phyloP scores from a whole-genome alignment of 306 rosid species.

The Cicer chorassanicum region DNA sequence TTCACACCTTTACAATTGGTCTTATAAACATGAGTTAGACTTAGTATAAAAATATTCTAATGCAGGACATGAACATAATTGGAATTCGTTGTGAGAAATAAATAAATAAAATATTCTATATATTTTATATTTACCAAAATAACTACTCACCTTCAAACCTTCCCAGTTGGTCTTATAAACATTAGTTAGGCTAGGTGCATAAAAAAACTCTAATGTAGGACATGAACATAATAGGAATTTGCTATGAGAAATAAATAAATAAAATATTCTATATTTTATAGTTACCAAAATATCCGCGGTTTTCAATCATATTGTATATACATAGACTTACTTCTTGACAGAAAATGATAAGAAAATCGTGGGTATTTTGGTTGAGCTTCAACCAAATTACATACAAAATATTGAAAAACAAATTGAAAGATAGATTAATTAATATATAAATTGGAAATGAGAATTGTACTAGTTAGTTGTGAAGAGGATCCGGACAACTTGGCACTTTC shows the following conservation, averaged over 20 bases:
- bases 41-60: too few species aligned
- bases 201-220: not conserved
- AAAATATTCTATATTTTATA: not conserved
- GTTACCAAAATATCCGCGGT: constrained; percentile 79
- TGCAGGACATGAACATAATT: too few species aligned
- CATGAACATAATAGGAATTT: not conserved
- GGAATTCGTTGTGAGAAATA: too few species aligned
- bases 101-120: too few species aligned
- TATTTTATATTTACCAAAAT: too few species aligned
- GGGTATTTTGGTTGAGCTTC: constrained; percentile 63
- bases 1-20: too few species aligned
- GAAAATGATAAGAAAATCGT: constrained; percentile 66
- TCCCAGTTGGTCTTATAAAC: too few species aligned
- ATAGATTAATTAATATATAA: not conserved
- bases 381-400: constrained; percentile 39
- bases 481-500: constrained; percentile 88
- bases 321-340: not conserved
- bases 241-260: not conserved
- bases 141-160: too few species aligned
- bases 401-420: not conserved
- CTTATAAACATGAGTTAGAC: too few species aligned
- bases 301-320: constrained; percentile 55
- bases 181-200: too few species aligned
- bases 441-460: constrained; percentile 17
- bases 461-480: constrained; percentile 90